Percentiles rank a stretch among this genome's conserved stretches.
phyloP scores from a whole-genome alignment of 2,329 filamentous ascomycete species.

The Xylaria sp. region DNA sequence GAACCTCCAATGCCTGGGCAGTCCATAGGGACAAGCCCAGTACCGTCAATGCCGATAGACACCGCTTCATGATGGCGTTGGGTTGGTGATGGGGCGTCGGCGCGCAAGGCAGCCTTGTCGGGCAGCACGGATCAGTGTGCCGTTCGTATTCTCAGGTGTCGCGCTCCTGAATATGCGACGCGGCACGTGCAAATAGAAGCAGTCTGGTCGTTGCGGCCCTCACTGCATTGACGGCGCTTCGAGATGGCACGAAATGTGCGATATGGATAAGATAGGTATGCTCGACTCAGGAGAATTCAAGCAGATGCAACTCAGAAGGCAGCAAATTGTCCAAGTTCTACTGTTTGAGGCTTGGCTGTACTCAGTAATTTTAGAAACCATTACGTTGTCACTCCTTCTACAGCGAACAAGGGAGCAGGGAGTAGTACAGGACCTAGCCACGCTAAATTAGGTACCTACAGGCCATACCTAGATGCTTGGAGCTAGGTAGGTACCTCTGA shows the following conservation, averaged over 20 bases:
- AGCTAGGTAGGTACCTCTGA: not conserved
- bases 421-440: not conserved
- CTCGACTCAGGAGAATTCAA: constrained; percentile 15
- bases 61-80: constrained; percentile 63
- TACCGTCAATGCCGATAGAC: constrained; percentile 60
- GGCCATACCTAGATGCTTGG: not conserved
- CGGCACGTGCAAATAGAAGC: constrained; percentile 1
- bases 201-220: not conserved
- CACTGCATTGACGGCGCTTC: constrained; percentile 12
- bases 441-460: constrained; percentile 5
- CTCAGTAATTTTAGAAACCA: constrained; percentile 27
- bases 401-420: not conserved
- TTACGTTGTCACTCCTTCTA: constrained; percentile 28
- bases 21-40: constrained; percentile 67
- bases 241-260: constrained; percentile 10
- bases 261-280: constrained; percentile 14
- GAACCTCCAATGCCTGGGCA: constrained; percentile 67
- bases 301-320: constrained; percentile 6
- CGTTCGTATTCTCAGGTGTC: constrained; percentile 7
- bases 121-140: constrained; percentile 42
- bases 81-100: constrained; percentile 39
- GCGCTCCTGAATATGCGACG: constrained; percentile 9
- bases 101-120: constrained; percentile 48
- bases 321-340: not conserved
- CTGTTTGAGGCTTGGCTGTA: constrained; percentile 22